Base-by-base conservation (phyloP, 2,329 filamentous ascomycete genomes). In the Microsporum audouinii region DNA sequence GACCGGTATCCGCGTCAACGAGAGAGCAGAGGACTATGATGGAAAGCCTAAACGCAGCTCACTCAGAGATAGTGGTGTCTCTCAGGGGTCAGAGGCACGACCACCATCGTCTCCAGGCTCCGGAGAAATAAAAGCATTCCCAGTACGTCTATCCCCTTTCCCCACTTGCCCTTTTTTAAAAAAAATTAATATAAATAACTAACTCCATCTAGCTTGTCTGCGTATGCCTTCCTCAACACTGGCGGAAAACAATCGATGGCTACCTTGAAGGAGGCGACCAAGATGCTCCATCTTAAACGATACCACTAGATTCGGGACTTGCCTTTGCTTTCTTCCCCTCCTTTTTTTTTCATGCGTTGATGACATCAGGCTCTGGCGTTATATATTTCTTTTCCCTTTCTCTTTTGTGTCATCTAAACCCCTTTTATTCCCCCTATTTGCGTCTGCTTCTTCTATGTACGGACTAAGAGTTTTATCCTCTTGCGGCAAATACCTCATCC, bases 91-190 rank as follows among this genome's bases (percentile, higher is more conserved):
- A 2, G 82, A 80, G 23, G 78, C 81, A 61, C 75, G 74, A 51
- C 80, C 81, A 55, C 73, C 79, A 39, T 89, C 88, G 34, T 86
- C 88, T 27, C 77, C 82, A 1, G 81, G 80, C 8, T 79, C 81
- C 61, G 89, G 89, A 63, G 92, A 97, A 72, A 94, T 97, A 78
- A 97, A 97, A 75, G 94, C 94, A 36, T 97, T 97, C 80, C 94
- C 94, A 31, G 70, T 73, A 67, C 66, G 69, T 67, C 58, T 53
- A 27, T 5, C 17, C 33, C 31, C 12, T 8, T n/a, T 8, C 23
- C 38, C 27, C 34, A 33, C 57, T 60, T 34, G 38, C 60, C 43
- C 6, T 8, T 33, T 27, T 31, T 31, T 17, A 60, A 29, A 31
- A 29, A 12, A 61, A 29, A 60, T n/a, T 12, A 34, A 23, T 59